phyloP scores from a whole-genome alignment of 129 eudicot genomes.

The Ambrosia artemisiifolia region DNA sequence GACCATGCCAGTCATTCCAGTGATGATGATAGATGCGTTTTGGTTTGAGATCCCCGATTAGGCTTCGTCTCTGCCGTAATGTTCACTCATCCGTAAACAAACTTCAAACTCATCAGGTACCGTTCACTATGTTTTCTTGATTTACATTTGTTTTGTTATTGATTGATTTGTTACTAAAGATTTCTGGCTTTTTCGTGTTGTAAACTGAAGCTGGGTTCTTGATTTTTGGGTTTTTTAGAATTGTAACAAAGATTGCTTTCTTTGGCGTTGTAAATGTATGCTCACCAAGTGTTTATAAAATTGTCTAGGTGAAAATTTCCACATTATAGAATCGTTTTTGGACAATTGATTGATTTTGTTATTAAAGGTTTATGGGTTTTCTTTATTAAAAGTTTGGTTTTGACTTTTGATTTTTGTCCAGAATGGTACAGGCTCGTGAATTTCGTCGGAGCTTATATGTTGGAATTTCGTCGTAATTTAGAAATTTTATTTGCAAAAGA shows the following conservation, averaged over 20 bases:
- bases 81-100: constrained; percentile 41
- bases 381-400: too few species aligned
- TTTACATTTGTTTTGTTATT: not conserved
- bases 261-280: not conserved
- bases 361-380: too few species aligned
- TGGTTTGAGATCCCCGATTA: constrained; percentile 70
- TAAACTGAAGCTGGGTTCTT: not conserved
- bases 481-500: too few species aligned
- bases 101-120: constrained; percentile 54
- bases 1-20: too few species aligned
- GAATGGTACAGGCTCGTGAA: too few species aligned
- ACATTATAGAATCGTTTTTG: too few species aligned
- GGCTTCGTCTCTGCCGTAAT: constrained; percentile 61
- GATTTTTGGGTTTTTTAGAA: too few species aligned
- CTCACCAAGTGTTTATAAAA: not conserved
- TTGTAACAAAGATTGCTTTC: not conserved
- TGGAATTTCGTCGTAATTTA: too few species aligned
- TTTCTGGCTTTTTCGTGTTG: not conserved
- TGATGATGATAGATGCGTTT: too few species aligned
- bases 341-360: too few species aligned
- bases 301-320: not conserved
- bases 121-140: not conserved
- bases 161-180: not conserved
- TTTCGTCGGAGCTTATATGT: too few species aligned
- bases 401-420: too few species aligned